Evolutionary conservation across 768 basidiomycete genomes (phyloP), one percentile per base, ranked within the genome.

Genomic region (Boletus huronensis): DNA sequence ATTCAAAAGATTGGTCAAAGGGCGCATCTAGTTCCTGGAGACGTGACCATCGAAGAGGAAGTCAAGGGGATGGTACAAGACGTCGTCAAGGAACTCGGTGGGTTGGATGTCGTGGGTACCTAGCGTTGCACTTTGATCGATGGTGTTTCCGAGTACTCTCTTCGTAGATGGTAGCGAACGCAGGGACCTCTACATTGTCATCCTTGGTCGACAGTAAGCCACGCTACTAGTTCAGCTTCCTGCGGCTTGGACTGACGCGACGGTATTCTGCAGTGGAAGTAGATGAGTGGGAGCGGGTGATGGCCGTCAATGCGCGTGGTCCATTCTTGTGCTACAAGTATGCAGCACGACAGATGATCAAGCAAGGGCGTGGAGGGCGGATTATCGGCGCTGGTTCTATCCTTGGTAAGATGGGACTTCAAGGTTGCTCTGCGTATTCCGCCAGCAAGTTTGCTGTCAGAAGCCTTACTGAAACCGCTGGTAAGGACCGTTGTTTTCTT

Each of bases 241-340:
- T n/a, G 8, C 0, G 0, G 1, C 17, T 0, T 21, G 14, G 7
- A 25, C 21, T 48, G 25, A 56, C 23, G 3, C 9, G 3, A 21
- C 3, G 9, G 2, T 43, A 23, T 43, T 19, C 23, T 19, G 5
- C 26, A 54, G 48, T 36, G 6, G 31, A 13, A 3, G 34, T 48
- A 6, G n/a, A 38, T 3, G 45, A 36, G 0, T 59, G 58, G 58
- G 52, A 59, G 8, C 45, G 19, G 2, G 8, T 48, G 10, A 53
- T 59, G 42, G 58, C 40, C 3, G 14, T 85, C 62, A 85, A 87
- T 58, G 70, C 75, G 56, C 75, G 78, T 47, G 82, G 82, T 42
- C 67, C 75, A 6, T 84, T 80, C 70, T 74, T 81, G 53, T 84
- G 82, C 63, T 85, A 83, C 47, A 81, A 84, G 46, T 75, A 83